Base-by-base conservation (phyloP, 441 rosid genomes). In the Cnidoscolus chayamansa region DNA sequence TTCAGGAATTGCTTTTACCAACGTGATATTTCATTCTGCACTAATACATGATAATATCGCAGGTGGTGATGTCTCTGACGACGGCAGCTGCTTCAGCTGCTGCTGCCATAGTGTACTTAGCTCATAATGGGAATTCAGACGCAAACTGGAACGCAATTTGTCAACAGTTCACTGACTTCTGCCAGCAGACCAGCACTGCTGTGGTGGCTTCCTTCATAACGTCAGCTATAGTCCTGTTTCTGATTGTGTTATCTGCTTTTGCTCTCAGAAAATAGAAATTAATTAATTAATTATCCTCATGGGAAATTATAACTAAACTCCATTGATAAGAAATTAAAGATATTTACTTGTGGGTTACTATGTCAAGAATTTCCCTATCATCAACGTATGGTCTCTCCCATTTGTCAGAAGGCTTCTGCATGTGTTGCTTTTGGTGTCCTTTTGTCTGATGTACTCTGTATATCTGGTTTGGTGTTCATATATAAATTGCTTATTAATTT, bases 71-170 rank as follows among this genome's bases (percentile, higher is more conserved):
- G 75, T 84, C 82, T 0, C 68, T 93, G 19, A 79, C 83, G 4
- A 75, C 78, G 17, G 84, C 87, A 1, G 85, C 86, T 0, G 94
- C 88, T 17, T 82, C 93, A 0, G 86, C 94, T 0, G 81, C 93
- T 3, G 88, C 96, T 13, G 81, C 94, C 4, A 81, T 88, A 10
- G 85, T 88, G 49, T 88, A 86, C 78, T 70, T 91, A 75, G 96
- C 97, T 19, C 98, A 93, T 66, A 84, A 81, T 16, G 98, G 98
- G 7, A 91, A 87, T 70, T 65, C 86, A 17, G 82, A 75, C 78
- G 72, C 94, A 8, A 93, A 91, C 17, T 93, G 98, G 98, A 79
- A 82, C 3, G 82, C 98, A 0, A 87, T 91, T 50, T 93, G 98
- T 58, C 88, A 84, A 65, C 97, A 91, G 77, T 88, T 85, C 2